A percentile compares a stretch with the other conserved stretches of the same genome.
Evolutionary conservation across 2,329 filamentous ascomycete genomes (phyloP).

Genomic region (Neospermospora avenae): DNA sequence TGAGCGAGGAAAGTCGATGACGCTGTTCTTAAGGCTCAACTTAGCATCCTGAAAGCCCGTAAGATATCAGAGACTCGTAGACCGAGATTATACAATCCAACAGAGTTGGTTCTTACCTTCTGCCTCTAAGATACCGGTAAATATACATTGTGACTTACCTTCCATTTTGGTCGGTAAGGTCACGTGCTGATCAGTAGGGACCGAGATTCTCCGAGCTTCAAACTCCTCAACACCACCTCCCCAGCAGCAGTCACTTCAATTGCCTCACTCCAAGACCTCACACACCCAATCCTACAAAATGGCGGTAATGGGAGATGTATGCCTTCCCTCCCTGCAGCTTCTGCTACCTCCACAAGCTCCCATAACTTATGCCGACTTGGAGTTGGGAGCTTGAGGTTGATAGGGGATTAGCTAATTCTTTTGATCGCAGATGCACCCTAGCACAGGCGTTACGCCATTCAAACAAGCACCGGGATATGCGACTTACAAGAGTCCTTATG

Average conservation of each 20-base stretch:
- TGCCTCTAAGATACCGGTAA: too few relatives aligned
- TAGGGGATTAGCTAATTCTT: not conserved
- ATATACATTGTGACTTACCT: too few relatives aligned
- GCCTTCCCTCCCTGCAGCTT: conserved; percentile 12
- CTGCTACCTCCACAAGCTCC: not conserved
- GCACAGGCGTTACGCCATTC: conserved; percentile 21
- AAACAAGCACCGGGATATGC: conserved; percentile 18
- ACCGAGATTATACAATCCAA: too few relatives aligned
- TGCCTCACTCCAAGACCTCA: conserved; percentile 8
- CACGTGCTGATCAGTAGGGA: too few relatives aligned
- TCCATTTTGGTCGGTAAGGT: too few relatives aligned
- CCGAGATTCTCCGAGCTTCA: conserved; percentile 17
- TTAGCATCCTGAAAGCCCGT: too few relatives aligned
- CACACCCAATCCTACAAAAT: conserved; percentile 11
- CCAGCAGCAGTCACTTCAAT: conserved; percentile 14
- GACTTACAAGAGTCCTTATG: conserved; percentile 59
- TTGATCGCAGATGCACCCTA: conserved; percentile 19
- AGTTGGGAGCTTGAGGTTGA: not conserved
- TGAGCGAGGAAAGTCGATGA: too few relatives aligned
- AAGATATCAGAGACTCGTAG: too few relatives aligned
- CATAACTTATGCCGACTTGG: not conserved
- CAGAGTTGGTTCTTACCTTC: too few relatives aligned
- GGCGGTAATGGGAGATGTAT: conserved; percentile 15
- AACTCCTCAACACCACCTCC: conserved; percentile 7
- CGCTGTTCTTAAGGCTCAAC: too few relatives aligned